Base-by-base conservation (phyloP, 768 basidiomycete genomes). In the Clathrus columnatus region DNA sequence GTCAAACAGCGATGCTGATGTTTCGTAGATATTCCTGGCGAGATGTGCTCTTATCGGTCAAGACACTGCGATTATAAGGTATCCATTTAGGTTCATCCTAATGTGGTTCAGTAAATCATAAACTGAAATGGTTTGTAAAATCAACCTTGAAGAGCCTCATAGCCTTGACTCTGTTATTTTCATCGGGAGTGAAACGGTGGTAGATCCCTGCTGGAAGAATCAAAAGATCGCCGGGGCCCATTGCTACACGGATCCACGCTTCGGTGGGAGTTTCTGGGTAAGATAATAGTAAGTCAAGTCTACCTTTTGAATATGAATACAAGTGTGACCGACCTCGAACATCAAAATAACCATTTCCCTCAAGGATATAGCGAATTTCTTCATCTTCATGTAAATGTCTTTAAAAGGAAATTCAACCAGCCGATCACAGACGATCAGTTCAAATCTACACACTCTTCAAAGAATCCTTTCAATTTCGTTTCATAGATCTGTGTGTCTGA, bases 311-410 rank as follows among this genome's bases (percentile, higher is more conserved):
- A n/a, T 8, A 11, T n/a, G n/a, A n/a, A 8, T 36, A 14, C 11
- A n/a, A 11, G n/a, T n/a, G n/a, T 36, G 36, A 62, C 82, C 54
- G 60, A 89, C 89, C 89, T 57, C 92, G 79, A 41, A 97, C 80
- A 62, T 97, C 94, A 65, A 96, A 97, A 75, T 83, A 98, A 0
- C 91, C 93, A 32, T 80, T 82, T n/a, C 94, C 94, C 0, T 78
- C 74, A 41, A 91, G 75, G 61, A 94, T 82, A 63, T 89, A 97
- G 7, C 93, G 77, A 64, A 94, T 95, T 70, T 97, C 93, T 64
- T 97, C 93, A 63, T 96, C 93, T 68, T 96, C 91, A 62, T 96
- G 94, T 75, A 97, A 79, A 63, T 96, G 92, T 63, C 89, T 90
- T 61, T 24, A 0, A 4, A 23, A 24, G 51, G 11, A 23, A n/a